phyloP scores from a whole-genome alignment of 768 basidiomycete species.

The Amyloporia xantha region DNA sequence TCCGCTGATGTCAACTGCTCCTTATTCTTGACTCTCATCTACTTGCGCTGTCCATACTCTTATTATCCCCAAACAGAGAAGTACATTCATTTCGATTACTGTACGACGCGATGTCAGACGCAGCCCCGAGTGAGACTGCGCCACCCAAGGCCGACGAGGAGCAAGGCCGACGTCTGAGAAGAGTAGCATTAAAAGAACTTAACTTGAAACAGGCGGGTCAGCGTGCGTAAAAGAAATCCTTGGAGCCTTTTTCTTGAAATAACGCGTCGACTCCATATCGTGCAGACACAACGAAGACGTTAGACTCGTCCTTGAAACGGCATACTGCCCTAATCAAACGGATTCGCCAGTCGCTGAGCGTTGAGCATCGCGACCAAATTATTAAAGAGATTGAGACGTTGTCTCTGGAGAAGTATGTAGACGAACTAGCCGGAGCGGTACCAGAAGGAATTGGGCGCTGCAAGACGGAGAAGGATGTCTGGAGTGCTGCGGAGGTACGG shows the following conservation, averaged over 20 bases:
- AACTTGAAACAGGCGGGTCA: constrained; percentile 44
- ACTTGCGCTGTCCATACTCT: no score
- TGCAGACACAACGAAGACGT: constrained; percentile 56
- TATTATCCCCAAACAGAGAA: no score
- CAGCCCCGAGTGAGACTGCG: constrained; percentile 6
- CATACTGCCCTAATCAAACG: constrained; percentile 95
- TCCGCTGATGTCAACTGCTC: not conserved
- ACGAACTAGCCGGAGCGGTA: constrained; percentile 85
- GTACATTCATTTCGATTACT: no score
- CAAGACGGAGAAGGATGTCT: constrained; percentile 89
- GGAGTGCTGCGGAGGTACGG: constrained; percentile 86
- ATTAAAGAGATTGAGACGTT: constrained; percentile 89
- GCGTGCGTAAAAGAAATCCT: constrained; percentile 31
- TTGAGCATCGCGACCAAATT: constrained; percentile 79
- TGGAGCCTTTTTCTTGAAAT: not conserved
- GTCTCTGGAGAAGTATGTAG: constrained; percentile 91
- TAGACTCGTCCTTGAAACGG: constrained; percentile 93
- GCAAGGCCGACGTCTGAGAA: constrained; percentile 45
- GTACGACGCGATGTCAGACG: constrained; percentile 9
- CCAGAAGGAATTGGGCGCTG: constrained; percentile 82
- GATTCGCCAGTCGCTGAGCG: constrained; percentile 78
- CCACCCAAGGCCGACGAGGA: constrained; percentile 42
- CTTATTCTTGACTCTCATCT: not conserved
- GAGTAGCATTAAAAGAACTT: constrained; percentile 49
- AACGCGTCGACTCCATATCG: not conserved